These are phyloP conservation scores for Heimioporus retisporus DNA, from an alignment of 1,284 basidiomycete genomes.

Conservation along the genomic window DNA sequence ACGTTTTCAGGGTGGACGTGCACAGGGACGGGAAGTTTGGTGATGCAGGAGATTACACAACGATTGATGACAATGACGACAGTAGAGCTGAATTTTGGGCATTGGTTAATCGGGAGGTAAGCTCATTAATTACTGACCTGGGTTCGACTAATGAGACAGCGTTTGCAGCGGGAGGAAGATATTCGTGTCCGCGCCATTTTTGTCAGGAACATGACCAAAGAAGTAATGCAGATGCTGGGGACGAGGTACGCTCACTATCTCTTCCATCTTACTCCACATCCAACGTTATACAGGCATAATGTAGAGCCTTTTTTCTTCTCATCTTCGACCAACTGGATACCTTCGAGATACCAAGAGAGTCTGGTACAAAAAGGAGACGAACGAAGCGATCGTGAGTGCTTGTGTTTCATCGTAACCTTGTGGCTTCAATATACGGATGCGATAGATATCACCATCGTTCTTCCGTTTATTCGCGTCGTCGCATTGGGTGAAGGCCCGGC, in stretches of 20 bases:
- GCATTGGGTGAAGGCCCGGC: not conserved
- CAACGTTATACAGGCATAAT: constrained; percentile 27
- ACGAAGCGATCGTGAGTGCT: constrained; percentile 57
- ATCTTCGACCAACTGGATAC: constrained; percentile 66
- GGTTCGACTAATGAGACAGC: not conserved
- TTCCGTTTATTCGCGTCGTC: constrained; percentile 54
- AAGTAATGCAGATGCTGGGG: constrained; percentile 64
- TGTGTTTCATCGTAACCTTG: not conserved
- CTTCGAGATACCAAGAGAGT: constrained; percentile 62
- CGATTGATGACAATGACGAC: constrained; percentile 26
- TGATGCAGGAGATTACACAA: constrained; percentile 1
- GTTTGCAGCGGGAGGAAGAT: constrained; percentile 45
- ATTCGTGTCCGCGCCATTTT: constrained; percentile 60
- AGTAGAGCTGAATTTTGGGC: constrained; percentile 51
- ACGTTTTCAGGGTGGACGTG: constrained; percentile 56
- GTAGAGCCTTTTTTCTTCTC: constrained; percentile 70
- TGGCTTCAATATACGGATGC: not conserved
- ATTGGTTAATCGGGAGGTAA: constrained; percentile 30
- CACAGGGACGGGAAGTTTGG: constrained; percentile 48
- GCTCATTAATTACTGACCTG: constrained; percentile 8
- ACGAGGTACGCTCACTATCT: constrained; percentile 46
- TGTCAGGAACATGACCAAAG: constrained; percentile 57
- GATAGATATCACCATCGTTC: constrained; percentile 62
- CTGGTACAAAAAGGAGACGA: constrained; percentile 32
- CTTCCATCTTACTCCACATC: not conserved